Percentiles rank a stretch among this genome's conserved stretches.
Evolutionary conservation across 2,329 filamentous ascomycete genomes (phyloP).

Genomic region (Diaporthe ilicicola): DNA sequence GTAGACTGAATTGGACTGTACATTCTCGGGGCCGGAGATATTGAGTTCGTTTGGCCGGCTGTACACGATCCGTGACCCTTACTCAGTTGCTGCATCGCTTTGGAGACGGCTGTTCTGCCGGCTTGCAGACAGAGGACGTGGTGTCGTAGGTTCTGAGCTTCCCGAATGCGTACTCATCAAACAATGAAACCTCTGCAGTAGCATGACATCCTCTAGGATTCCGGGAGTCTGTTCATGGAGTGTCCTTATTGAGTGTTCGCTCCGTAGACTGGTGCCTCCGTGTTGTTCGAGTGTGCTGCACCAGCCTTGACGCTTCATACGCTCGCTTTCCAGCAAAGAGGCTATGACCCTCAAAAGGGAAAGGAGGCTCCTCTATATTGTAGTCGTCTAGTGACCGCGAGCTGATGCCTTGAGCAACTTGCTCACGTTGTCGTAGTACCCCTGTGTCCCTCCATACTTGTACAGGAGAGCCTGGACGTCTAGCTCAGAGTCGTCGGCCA

Average conservation of each 20-base stretch:
- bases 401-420: slow-evolving; percentile 64
- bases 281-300: not conserved
- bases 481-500: slow-evolving; percentile 40
- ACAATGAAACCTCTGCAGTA: no score
- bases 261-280: not conserved
- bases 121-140: not conserved
- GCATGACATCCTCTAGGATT: no score
- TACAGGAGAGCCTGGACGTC: slow-evolving; percentile 55
- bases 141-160: not conserved
- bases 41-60: not conserved
- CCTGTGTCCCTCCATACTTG: slow-evolving; percentile 63
- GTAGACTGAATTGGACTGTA: slow-evolving; percentile 48
- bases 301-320: not conserved
- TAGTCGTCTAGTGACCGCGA: slow-evolving; percentile 47
- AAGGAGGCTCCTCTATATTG: not conserved
- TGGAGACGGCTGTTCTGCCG: no score
- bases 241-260: not conserved
- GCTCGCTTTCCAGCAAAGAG: not conserved
- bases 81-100: no score
- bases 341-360: not conserved
- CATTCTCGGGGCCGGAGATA: not conserved
- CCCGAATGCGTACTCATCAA: not conserved
- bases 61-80: not conserved
- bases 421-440: slow-evolving; percentile 67
- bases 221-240: not conserved